phyloP scores from a whole-genome alignment of 805 yeast genomes.

The Candida dajiaensis region DNA sequence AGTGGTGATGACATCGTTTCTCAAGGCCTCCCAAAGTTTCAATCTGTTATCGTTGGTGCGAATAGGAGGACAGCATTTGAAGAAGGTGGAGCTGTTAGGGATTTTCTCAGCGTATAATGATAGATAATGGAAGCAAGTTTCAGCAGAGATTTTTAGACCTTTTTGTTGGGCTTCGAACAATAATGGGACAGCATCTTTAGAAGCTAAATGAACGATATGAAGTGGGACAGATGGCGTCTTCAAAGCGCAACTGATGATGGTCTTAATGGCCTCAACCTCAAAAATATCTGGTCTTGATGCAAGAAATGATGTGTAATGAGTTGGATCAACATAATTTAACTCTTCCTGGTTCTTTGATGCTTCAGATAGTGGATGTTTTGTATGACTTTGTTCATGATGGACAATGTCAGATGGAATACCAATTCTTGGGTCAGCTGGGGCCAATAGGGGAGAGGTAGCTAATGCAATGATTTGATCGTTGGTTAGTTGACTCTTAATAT shows the following conservation, averaged over 20 bases:
- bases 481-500: constrained; percentile 29
- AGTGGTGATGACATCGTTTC: constrained; percentile 60
- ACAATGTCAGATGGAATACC: constrained; percentile 36
- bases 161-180: constrained; percentile 55
- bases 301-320: constrained; percentile 21
- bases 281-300: constrained; percentile 85
- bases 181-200: constrained; percentile 76
- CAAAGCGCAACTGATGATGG: constrained; percentile 58
- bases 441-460: constrained; percentile 48
- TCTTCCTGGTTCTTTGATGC: constrained; percentile 36
- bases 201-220: constrained; percentile 88
- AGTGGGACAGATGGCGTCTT: constrained; percentile 56
- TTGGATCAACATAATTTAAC: constrained; percentile 29
- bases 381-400: constrained; percentile 20
- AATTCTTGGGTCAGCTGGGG: constrained; percentile 53
- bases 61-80: constrained; percentile 95
- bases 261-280: constrained; percentile 78
- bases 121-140: constrained; percentile 91
- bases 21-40: constrained; percentile 73
- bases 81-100: constrained; percentile 72
- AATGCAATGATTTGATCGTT: constrained; percentile 47
- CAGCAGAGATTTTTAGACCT: constrained; percentile 69
- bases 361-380: constrained; percentile 30
- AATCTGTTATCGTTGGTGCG: constrained; percentile 66
- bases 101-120: constrained; percentile 74